Percentiles rank a stretch among this genome's conserved stretches.
Evolutionary conservation across 768 basidiomycete species (phyloP).

Genomic region (Rubroboletus pulcherrimus): DNA sequence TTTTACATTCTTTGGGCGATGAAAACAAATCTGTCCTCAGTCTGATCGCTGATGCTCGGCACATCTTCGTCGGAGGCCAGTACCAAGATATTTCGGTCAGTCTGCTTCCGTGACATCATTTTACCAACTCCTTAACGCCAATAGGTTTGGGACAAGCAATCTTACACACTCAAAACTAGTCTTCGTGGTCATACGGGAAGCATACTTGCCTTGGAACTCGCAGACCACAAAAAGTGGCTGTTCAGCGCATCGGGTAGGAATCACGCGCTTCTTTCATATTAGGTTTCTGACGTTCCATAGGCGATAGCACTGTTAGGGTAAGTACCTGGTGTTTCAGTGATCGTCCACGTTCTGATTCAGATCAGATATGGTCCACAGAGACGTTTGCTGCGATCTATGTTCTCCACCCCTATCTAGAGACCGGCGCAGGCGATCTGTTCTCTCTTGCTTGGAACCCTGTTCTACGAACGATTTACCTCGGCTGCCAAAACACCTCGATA

Average conservation of each 20-base stretch:
- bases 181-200: conserved; percentile 82
- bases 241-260: conserved; percentile 82
- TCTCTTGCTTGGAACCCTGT: conserved; percentile 74
- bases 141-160: conserved; percentile 83
- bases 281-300: conserved; percentile 35
- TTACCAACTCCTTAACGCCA: neutral
- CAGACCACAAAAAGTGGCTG: conserved; percentile 74
- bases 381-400: conserved; percentile 65
- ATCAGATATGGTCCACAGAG: conserved; percentile 78
- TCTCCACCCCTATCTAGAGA: conserved; percentile 74
- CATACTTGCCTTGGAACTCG: conserved; percentile 75
- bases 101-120: neutral
- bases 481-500: conserved; percentile 90
- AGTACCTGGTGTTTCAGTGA: conserved; percentile 15
- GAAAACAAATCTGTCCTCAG: conserved; percentile 67
- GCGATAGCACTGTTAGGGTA: conserved; percentile 86
- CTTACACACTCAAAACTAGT: conserved; percentile 63
- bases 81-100: conserved; percentile 70
- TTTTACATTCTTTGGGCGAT: conserved; percentile 71
- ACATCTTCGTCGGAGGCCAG: conserved; percentile 85
- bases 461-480: conserved; percentile 73
- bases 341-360: conserved; percentile 4
- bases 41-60: conserved; percentile 63
- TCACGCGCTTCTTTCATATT: neutral
- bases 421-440: conserved; percentile 83